Percentiles rank a stretch among this genome's conserved stretches.
These are phyloP conservation scores for Aspergillus texensis DNA, from an alignment of 2,329 filamentous ascomycete genomes.

Conservation along the genomic window DNA sequence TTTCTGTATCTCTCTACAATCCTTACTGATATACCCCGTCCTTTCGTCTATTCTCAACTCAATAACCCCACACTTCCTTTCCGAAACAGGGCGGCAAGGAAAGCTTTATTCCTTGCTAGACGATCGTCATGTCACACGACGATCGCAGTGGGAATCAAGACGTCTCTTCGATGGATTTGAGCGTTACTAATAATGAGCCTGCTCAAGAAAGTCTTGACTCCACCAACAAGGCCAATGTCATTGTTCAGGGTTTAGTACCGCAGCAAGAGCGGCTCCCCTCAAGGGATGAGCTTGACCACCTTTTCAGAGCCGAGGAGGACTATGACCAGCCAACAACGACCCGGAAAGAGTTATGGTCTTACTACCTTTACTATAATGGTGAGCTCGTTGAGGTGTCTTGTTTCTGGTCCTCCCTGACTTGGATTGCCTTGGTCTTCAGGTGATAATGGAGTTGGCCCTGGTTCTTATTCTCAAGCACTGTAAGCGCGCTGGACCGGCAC, in stretches of 20 bases:
- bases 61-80: background rate
- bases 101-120: background rate
- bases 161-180: background rate
- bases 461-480: constrained; percentile 46
- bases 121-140: background rate
- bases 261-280: background rate
- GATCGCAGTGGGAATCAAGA: background rate
- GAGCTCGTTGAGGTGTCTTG: background rate
- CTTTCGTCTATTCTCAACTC: background rate
- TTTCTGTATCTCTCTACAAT: background rate
- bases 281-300: constrained; percentile 27
- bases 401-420: background rate
- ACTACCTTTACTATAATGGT: constrained; percentile 50
- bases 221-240: background rate
- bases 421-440: constrained; percentile 18
- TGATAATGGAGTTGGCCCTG: constrained; percentile 48
- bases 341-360: constrained; percentile 46
- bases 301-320: constrained; percentile 41
- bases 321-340: constrained; percentile 45
- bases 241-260: background rate
- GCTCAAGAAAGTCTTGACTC: background rate
- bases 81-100: background rate
- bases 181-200: background rate
- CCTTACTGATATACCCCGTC: background rate
- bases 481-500: constrained; percentile 13